These are phyloP conservation scores for Erodium trifolium DNA, from an alignment of 441 rosid genomes.

Conservation along the genomic window DNA sequence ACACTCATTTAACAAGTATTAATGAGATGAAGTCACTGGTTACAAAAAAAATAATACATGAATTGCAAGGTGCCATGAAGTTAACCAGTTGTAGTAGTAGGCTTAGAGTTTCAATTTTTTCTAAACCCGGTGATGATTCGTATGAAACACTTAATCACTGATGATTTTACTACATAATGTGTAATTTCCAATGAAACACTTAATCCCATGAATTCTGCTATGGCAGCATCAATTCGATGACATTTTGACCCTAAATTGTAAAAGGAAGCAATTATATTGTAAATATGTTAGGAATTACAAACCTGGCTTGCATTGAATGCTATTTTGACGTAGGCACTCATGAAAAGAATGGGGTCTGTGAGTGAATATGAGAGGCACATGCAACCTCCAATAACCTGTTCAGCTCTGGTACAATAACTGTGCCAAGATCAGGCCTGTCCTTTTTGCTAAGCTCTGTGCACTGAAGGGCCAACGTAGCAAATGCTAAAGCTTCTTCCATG, in stretches of 20 bases:
- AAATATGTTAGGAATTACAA: slow-evolving; percentile 13
- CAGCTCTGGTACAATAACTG: slow-evolving; percentile 45
- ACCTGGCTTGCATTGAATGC: slow-evolving; percentile 13
- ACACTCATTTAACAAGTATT: background rate
- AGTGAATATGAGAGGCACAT: background rate
- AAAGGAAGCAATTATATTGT: background rate
- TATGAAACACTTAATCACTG: background rate
- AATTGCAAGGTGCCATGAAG: background rate
- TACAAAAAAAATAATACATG: background rate
- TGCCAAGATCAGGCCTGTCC: slow-evolving; percentile 60
- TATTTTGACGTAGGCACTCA: background rate
- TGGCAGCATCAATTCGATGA: background rate
- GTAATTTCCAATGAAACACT: background rate
- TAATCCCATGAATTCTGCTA: background rate
- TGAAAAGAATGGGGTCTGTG: background rate
- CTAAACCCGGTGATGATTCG: background rate
- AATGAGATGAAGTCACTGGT: background rate
- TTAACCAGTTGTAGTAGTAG: background rate
- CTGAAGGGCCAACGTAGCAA: slow-evolving; percentile 37
- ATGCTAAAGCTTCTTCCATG: slow-evolving; percentile 41
- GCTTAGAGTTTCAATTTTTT: background rate
- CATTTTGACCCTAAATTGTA: background rate
- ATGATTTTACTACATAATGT: background rate
- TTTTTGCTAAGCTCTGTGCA: slow-evolving; percentile 54
- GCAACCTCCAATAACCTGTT: slow-evolving; percentile 40